Percentiles rank a stretch among this genome's conserved stretches.
Conservation (phyloP, 371 early-diverging fungal genomes). For the Rozella allomycis region DNA sequence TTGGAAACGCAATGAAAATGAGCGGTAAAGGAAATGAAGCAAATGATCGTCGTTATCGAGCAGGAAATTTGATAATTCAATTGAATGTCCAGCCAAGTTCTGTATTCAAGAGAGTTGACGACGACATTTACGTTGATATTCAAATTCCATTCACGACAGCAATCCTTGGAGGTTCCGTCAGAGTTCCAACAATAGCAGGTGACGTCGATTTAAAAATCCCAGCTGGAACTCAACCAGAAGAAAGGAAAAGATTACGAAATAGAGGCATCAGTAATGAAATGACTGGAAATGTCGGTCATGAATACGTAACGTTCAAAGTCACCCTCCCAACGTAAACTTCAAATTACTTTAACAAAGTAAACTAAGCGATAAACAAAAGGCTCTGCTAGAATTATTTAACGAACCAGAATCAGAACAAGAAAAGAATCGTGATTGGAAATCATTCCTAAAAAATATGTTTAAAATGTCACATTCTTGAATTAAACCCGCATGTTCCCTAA, state of each 20-base stretch:
- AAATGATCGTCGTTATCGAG: constrained; percentile 36
- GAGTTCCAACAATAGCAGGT: constrained; percentile 73
- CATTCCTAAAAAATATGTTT: no score
- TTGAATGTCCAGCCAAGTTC: constrained; percentile 39
- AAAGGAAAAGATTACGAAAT: constrained; percentile 42
- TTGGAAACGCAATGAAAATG: constrained; percentile 47
- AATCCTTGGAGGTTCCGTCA: constrained; percentile 57
- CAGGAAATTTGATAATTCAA: constrained; percentile 60
- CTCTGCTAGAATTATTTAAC: no score
- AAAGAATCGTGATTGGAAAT: no score
- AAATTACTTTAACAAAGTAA: no score
- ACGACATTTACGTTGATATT: constrained; percentile 45
- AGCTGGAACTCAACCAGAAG: constrained; percentile 66
- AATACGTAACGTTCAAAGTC: no score
- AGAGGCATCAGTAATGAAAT: constrained; percentile 40
- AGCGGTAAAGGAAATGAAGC: constrained; percentile 68
- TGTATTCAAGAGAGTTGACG: constrained; percentile 49
- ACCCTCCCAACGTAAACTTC: no score
- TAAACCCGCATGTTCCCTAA: no score
- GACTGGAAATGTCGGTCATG: no score
- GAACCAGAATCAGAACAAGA: no score
- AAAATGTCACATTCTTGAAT: no score
- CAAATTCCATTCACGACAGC: constrained; percentile 59
- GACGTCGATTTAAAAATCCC: constrained; percentile 69
- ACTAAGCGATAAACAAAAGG: no score